Conservation (phyloP, 805 yeast species). For the Saturnispora saitoi region DNA sequence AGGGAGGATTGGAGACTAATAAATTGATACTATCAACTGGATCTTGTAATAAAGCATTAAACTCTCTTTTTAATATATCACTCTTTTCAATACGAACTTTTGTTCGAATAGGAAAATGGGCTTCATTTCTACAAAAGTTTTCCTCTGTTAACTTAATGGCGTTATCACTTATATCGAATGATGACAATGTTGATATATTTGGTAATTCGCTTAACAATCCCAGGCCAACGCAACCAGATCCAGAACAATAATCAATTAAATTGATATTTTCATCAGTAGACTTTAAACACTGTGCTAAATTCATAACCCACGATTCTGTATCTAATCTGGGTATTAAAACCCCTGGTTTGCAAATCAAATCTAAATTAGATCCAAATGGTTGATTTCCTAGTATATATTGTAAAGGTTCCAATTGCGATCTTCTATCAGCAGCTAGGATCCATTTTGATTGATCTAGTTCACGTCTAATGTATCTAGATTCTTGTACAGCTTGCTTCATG, state of each 20-base stretch:
- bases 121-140: constrained; percentile 29
- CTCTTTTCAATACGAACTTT: constrained; percentile 5
- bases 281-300: constrained; percentile 26
- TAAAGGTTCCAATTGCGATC: constrained; percentile 56
- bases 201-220: constrained; percentile 31
- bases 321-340: constrained; percentile 92
- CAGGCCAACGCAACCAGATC: constrained; percentile 80
- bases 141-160: constrained; percentile 46
- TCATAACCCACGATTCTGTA: constrained; percentile 81
- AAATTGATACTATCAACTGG: constrained; percentile 34
- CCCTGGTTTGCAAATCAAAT: constrained; percentile 47
- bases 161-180: constrained; percentile 46
- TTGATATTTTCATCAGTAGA: neutral
- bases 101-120: neutral
- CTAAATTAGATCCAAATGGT: constrained; percentile 66
- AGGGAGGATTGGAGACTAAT: constrained; percentile 87
- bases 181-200: constrained; percentile 23
- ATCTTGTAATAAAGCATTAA: constrained; percentile 12
- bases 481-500: constrained; percentile 38
- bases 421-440: constrained; percentile 41
- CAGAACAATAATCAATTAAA: constrained; percentile 68
- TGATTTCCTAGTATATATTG: constrained; percentile 82
- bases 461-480: constrained; percentile 53
- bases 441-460: constrained; percentile 45
- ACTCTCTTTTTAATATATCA: constrained; percentile 4